Percentiles rank a stretch among this genome's conserved stretches.
These are phyloP conservation scores for Pneumocystis carinii DNA, from an alignment of 1,139 yeast genomes.

Conservation along the genomic window DNA sequence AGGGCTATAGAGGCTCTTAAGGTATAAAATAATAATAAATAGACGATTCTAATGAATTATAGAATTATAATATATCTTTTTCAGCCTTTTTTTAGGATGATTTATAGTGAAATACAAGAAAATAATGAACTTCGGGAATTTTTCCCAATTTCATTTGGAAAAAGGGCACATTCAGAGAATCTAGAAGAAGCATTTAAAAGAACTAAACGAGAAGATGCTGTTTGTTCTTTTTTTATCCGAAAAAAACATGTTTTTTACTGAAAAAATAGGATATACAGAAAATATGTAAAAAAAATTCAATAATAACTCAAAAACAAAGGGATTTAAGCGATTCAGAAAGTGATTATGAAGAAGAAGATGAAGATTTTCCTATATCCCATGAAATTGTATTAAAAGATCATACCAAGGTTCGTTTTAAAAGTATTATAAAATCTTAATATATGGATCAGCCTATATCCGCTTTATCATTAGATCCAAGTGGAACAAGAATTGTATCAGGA, in stretches of 20 bases:
- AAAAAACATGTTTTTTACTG: not conserved
- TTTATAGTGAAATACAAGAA: not conserved
- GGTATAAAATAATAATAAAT: not conserved
- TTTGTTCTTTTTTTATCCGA: too few relatives aligned
- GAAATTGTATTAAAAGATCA: constrained; percentile 22
- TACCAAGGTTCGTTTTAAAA: constrained; percentile 11
- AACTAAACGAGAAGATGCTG: constrained; percentile 1
- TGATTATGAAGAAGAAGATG: constrained; percentile 16
- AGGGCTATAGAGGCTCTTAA: not conserved
- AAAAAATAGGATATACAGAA: not conserved
- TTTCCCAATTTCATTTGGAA: constrained; percentile 10
- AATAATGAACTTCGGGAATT: not conserved
- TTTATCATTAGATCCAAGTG: constrained; percentile 22
- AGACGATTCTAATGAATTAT: not conserved
- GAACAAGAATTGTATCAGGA: constrained; percentile 22
- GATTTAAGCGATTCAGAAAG: not conserved
- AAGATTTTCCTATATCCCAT: constrained; percentile 22
- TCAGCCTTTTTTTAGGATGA: not conserved
- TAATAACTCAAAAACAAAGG: not conserved
- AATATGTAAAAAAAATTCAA: not conserved
- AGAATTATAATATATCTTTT: not conserved
- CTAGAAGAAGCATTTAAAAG: constrained; percentile 3
- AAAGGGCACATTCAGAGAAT: constrained; percentile 8
- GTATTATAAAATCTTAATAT: not conserved
- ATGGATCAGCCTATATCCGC: constrained; percentile 17